Evolutionary conservation across 148 eudicot species (phyloP).

Genomic region (Chenopodium album): DNA sequence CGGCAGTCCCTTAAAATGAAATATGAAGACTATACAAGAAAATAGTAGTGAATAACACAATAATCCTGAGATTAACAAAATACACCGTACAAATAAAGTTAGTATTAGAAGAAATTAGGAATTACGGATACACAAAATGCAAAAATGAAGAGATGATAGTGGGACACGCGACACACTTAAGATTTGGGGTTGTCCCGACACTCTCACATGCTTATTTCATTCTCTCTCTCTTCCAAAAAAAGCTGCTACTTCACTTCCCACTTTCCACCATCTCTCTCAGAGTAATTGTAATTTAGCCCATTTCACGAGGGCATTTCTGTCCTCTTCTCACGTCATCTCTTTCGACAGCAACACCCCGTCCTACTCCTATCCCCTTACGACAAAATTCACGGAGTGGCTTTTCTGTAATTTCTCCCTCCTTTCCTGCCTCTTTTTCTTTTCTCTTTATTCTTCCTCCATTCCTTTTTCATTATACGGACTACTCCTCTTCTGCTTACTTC

Average conservation of each 20-base stretch:
- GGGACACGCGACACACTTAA: slow-evolving; percentile 24
- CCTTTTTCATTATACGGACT: background rate
- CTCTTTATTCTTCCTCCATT: background rate
- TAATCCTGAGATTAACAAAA: too few species aligned
- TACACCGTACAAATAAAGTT: too few species aligned
- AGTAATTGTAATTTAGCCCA: background rate
- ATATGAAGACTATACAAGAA: too few species aligned
- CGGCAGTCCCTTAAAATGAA: too few species aligned
- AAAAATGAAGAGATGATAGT: background rate
- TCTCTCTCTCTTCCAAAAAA: background rate
- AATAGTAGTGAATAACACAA: too few species aligned
- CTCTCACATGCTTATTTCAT: slow-evolving; percentile 17
- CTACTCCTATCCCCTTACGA: slow-evolving; percentile 14
- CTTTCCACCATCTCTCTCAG: too few species aligned
- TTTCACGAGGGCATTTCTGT: slow-evolving; percentile 14
- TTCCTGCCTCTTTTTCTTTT: slow-evolving; percentile 9
- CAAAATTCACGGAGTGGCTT: slow-evolving; percentile 31
- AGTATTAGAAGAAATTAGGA: too few species aligned
- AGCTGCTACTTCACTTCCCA: slow-evolving; percentile 20
- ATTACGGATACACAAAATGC: background rate
- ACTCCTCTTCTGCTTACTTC: background rate
- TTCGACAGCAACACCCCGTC: slow-evolving; percentile 16
- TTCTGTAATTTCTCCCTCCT: slow-evolving; percentile 11
- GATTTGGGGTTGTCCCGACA: slow-evolving; percentile 22
- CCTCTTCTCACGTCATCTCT: slow-evolving; percentile 16